Evolutionary conservation across 805 yeast genomes (phyloP).

Genomic region (Priceomyces castillae): DNA sequence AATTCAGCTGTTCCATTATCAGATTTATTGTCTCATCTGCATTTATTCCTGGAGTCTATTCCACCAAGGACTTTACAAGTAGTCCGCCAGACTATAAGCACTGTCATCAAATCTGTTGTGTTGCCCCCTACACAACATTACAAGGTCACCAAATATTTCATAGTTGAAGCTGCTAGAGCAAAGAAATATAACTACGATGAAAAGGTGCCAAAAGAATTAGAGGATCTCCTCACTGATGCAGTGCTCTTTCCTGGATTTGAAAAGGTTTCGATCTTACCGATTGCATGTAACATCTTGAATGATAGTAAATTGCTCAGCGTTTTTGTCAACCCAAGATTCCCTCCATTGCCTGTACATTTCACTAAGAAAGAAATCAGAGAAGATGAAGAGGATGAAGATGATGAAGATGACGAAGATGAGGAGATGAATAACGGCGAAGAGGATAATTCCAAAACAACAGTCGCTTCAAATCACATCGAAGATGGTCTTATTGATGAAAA

Average conservation of each 20-base stretch:
- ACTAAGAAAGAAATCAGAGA: conserved; percentile 23
- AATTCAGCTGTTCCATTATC: conserved; percentile 52
- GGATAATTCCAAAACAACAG: neutral
- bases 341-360: conserved; percentile 39
- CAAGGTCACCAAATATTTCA: conserved; percentile 44
- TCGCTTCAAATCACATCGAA: too few relatives aligned
- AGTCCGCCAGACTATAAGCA: conserved; percentile 47
- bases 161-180: conserved; percentile 35
- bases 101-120: conserved; percentile 45
- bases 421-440: neutral
- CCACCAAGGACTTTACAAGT: conserved; percentile 31
- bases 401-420: conserved; percentile 11
- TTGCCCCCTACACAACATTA: conserved; percentile 65
- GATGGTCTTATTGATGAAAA: neutral
- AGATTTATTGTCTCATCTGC: conserved; percentile 66
- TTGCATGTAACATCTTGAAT: conserved; percentile 53
- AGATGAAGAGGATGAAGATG: conserved; percentile 9
- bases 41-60: conserved; percentile 47
- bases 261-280: conserved; percentile 65
- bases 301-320: conserved; percentile 54
- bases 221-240: conserved; percentile 45
- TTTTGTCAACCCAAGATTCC: conserved; percentile 74
- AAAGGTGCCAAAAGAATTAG: conserved; percentile 32
- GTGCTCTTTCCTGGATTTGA: conserved; percentile 69
- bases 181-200: conserved; percentile 21